These are phyloP conservation scores for Kwoniella heveanensis DNA, from an alignment of 768 basidiomycete species.

Conservation along the genomic window DNA sequence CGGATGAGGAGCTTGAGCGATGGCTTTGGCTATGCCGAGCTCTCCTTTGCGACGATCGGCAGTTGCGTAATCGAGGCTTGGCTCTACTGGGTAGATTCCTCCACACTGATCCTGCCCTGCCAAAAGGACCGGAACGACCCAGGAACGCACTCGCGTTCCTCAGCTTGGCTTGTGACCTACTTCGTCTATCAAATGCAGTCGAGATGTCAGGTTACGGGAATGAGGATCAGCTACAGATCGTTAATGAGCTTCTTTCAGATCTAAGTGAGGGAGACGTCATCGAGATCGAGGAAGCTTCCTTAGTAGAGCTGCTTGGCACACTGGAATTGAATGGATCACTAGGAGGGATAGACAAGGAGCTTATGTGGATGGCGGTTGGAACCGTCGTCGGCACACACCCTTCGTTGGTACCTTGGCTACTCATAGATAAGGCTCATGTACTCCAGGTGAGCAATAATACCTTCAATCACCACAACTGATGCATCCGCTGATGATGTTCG, in stretches of 20 bases:
- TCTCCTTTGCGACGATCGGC: conserved; percentile 30
- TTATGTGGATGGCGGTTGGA: conserved; percentile 39
- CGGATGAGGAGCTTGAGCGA: conserved; percentile 44
- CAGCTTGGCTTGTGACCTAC: conserved; percentile 21
- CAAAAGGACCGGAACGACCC: conserved; percentile 25
- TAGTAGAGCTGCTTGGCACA: conserved; percentile 13
- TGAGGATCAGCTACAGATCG: conserved; percentile 27
- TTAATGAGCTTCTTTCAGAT: conserved; percentile 32
- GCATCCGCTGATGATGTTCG: background rate
- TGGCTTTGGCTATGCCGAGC: conserved; percentile 48
- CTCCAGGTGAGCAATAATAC: conserved; percentile 25
- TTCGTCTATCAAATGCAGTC: conserved; percentile 32
- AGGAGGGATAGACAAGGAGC: conserved; percentile 38
- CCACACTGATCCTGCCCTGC: conserved; percentile 33
- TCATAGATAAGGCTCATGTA: conserved; percentile 15
- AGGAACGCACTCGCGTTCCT: conserved; percentile 28
- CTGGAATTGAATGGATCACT: conserved; percentile 14
- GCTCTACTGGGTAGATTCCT: conserved; percentile 32
- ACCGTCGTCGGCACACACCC: conserved; percentile 10
- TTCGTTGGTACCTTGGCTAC: conserved; percentile 33
- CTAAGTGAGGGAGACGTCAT: conserved; percentile 34
- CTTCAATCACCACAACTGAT: background rate
- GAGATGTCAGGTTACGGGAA: conserved; percentile 28
- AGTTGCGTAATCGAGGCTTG: conserved; percentile 40
- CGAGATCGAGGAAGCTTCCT: conserved; percentile 18